Evolutionary conservation across 768 basidiomycete genomes (phyloP).

Genomic region (Leccinum disarticulatum): DNA sequence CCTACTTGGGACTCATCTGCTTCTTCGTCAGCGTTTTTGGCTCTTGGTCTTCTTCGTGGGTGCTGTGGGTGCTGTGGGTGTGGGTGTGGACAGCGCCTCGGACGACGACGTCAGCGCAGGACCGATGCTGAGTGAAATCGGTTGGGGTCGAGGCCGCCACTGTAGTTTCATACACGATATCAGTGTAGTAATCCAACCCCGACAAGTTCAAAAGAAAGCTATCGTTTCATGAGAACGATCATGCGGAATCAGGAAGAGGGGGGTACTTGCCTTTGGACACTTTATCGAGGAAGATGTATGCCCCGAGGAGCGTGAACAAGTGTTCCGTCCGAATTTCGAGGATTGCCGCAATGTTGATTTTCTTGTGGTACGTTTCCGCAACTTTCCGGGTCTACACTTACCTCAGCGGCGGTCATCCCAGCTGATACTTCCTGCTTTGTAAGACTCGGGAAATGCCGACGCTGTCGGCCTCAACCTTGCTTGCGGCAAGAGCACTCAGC

Average conservation of each 20-base stretch:
- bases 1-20: conserved; percentile 91
- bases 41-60: conserved; percentile 43
- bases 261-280: conserved; percentile 37
- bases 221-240: not conserved
- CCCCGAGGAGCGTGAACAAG: conserved; percentile 40
- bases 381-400: no score
- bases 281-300: conserved; percentile 77
- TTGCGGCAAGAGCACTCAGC: no score
- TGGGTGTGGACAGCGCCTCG: conserved; percentile 23
- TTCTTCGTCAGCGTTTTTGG: conserved; percentile 60
- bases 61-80: not conserved
- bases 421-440: no score
- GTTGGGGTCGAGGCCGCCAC: conserved; percentile 94
- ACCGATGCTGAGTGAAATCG: conserved; percentile 53
- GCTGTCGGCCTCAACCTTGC: no score
- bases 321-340: no score
- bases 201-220: conserved; percentile 96
- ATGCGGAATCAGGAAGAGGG: not conserved
- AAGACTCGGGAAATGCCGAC: no score
- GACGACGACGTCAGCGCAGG: conserved; percentile 35
- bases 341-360: no score
- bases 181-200: conserved; percentile 97
- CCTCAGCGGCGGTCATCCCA: no score
- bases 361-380: no score
- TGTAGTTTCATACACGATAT: conserved; percentile 95